Base-by-base conservation (phyloP, 2,329 filamentous ascomycete genomes). In the Claviceps spartinae region DNA sequence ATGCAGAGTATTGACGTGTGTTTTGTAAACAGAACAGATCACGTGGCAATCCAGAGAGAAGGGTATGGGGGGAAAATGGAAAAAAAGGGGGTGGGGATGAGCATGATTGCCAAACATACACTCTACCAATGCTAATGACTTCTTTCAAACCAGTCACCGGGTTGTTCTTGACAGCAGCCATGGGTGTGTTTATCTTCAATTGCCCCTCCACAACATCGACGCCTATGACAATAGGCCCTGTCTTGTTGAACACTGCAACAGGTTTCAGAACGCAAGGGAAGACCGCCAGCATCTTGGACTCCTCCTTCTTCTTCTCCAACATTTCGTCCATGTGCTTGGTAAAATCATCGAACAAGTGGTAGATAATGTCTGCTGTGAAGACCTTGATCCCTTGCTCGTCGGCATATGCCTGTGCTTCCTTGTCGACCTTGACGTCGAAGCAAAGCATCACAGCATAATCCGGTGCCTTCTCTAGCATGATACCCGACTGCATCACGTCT, bases 361-460 rank as follows among this genome's bases (percentile, higher is more conserved):
- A 98, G 64, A 98, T 98, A 62, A 98, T 98, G 69, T 98, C 91
- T 2, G 94, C 93, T 3, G 88, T 95, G 74, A 98, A 98, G 62
- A 98, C 87, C 76, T 95, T 97, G 72, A 98, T 87, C 49, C 89
- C 89, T 56, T 95, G 83, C 53, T 97, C 89, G 18, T 96, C 88
- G 11, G 93, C 93, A 62, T 97, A 95, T 9, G 80, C 77, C 58
- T 85, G 82, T 0, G 93, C 93, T 65, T 98, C 93, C 69, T 95
- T 97, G 72, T 98, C 93, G 16, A 98, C 88, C 74, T 96, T 97
- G 71, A 98, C 93, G 67, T 98, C 94, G 77, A 98, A 98, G 69
- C 93, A 97, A 49, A 98, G 82, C 93, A 98, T 98, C 66, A 97
- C 88, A n/a, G 93, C 93, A 61, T 84, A 94, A 65, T 98, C 90